Evolutionary conservation across 768 basidiomycete genomes (phyloP).

Genomic region (Suillus decipiens): DNA sequence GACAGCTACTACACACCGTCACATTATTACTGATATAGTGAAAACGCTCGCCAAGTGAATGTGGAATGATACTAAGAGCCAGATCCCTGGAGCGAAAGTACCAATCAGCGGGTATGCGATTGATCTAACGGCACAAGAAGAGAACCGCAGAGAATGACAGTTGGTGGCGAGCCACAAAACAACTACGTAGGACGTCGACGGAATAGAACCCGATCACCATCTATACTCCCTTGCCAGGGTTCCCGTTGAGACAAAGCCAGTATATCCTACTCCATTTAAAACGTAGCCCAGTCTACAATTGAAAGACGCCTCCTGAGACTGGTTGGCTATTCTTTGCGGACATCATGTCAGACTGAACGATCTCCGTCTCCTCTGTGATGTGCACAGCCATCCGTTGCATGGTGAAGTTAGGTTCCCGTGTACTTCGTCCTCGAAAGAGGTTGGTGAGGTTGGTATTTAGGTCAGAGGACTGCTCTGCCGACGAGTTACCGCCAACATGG

Average conservation of each 20-base stretch:
- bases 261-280: not conserved
- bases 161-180: not conserved
- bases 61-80: not conserved
- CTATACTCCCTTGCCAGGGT: not conserved
- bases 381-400: slow-evolving; percentile 9
- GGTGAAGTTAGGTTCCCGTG: not conserved
- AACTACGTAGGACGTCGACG: not conserved
- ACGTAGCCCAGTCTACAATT: not conserved
- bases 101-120: not conserved
- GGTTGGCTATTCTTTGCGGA: not conserved
- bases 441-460: not conserved
- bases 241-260: not conserved
- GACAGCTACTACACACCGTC: too few relatives aligned
- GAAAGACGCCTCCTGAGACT: not conserved
- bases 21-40: too few relatives aligned
- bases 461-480: not conserved
- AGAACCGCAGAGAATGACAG: not conserved
- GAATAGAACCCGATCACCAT: not conserved
- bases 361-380: slow-evolving; percentile 8
- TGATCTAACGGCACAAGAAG: not conserved
- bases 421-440: slow-evolving; percentile 6
- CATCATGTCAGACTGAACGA: not conserved
- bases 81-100: not conserved
- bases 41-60: too few relatives aligned
- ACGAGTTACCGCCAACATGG: not conserved